Conservation (phyloP, 1,284 basidiomycete species). For the Cronartium quercuum region DNA sequence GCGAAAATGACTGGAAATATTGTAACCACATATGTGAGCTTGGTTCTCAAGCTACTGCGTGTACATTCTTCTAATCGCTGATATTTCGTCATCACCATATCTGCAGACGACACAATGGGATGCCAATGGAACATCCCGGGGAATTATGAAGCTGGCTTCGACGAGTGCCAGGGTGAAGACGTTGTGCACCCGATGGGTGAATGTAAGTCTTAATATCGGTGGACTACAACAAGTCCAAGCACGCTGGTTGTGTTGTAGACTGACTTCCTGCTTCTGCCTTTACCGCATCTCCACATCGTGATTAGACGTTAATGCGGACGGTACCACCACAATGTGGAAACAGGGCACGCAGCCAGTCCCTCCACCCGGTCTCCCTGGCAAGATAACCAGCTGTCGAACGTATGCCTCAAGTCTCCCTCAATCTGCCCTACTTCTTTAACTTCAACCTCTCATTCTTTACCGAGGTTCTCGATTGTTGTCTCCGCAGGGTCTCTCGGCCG, state of each 20-base stretch:
- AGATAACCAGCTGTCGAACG: not conserved
- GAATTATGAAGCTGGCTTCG: slow-evolving; percentile 21
- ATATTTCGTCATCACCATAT: not conserved
- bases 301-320: not conserved
- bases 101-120: slow-evolving; percentile 28
- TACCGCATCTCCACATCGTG: not conserved
- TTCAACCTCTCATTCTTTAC: not conserved
- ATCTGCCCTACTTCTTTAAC: not conserved
- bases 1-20: slow-evolving; percentile 33
- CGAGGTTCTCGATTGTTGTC: not conserved
- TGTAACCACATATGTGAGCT: slow-evolving; percentile 33
- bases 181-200: slow-evolving; percentile 34
- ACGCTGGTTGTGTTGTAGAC: not conserved
- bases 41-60: not conserved
- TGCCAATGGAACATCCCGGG: slow-evolving; percentile 38
- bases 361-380: not conserved
- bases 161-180: slow-evolving; percentile 26
- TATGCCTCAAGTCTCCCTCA: not conserved
- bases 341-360: not conserved
- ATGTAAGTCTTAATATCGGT: not conserved
- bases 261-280: not conserved
- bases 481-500: not conserved
- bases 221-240: not conserved
- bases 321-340: not conserved
- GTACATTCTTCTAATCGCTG: not conserved